These are phyloP conservation scores for Gentiana straminea DNA, from an alignment of 257 asterid species.

Conservation along the genomic window DNA sequence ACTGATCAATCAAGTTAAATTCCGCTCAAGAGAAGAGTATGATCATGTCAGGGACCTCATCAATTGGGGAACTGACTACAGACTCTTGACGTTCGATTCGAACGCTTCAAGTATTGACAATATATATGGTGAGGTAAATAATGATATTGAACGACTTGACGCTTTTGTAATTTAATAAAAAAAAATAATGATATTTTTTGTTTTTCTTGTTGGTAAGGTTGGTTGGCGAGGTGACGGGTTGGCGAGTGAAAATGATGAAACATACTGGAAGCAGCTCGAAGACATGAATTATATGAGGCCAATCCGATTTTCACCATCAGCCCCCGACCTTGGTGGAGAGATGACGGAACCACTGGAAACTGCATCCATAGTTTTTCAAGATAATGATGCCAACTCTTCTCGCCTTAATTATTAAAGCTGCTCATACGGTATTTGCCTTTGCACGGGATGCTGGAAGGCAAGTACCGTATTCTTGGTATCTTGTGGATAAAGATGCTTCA, in stretches of 20 bases:
- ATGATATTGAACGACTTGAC: neutral
- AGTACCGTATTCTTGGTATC: conserved; percentile 25
- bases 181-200: neutral
- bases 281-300: conserved; percentile 63
- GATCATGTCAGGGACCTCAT: conserved; percentile 31
- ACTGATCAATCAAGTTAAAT: no score
- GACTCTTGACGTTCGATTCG: conserved; percentile 70
- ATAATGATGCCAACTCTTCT: conserved; percentile 27
- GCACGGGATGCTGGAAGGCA: conserved; percentile 39
- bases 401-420: conserved; percentile 41
- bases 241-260: conserved; percentile 38
- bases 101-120: conserved; percentile 53
- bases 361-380: conserved; percentile 74
- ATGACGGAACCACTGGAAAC: conserved; percentile 82
- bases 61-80: conserved; percentile 88
- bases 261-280: conserved; percentile 80
- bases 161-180: no score
- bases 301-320: conserved; percentile 32
- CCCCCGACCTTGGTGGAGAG: conserved; percentile 74
- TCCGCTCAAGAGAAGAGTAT: no score
- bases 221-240: conserved; percentile 39
- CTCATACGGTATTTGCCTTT: conserved; percentile 41
- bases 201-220: conserved; percentile 25
- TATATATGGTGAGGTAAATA: conserved; percentile 51
- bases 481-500: conserved; percentile 44